These are phyloP conservation scores for Reticulascus tulasneorum DNA, from an alignment of 2,329 filamentous ascomycete genomes.

Conservation along the genomic window DNA sequence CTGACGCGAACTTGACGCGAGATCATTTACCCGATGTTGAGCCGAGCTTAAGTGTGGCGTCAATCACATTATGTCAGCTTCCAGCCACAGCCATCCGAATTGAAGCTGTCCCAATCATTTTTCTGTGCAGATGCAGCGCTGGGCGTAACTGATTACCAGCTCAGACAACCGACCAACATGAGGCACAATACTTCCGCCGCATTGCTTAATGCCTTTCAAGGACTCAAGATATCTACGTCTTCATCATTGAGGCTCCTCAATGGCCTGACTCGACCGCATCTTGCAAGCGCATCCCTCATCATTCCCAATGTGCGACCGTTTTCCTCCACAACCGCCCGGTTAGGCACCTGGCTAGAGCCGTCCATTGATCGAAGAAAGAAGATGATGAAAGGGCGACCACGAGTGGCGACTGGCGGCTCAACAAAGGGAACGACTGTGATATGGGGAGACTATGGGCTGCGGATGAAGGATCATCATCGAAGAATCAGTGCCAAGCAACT, in stretches of 20 bases:
- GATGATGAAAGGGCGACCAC: constrained; percentile 86
- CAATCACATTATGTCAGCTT: constrained; percentile 22
- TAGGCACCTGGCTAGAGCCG: constrained; percentile 79
- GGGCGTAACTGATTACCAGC: too few species aligned
- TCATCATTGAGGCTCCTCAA: constrained; percentile 34
- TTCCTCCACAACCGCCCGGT: constrained; percentile 59
- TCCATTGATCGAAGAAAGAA: constrained; percentile 71
- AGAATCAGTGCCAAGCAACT: constrained; percentile 83
- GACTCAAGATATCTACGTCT: constrained; percentile 41
- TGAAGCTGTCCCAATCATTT: too few species aligned
- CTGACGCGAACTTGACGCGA: constrained; percentile 44
- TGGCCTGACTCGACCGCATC: constrained; percentile 25
- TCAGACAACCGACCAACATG: constrained; percentile 38
- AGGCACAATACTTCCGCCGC: constrained; percentile 38
- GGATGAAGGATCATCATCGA: constrained; percentile 90
- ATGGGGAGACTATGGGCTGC: constrained; percentile 93
- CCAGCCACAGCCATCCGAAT: constrained; percentile 13
- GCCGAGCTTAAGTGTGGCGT: constrained; percentile 15
- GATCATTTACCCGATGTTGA: constrained; percentile 28
- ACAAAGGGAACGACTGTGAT: constrained; percentile 90
- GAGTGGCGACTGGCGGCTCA: constrained; percentile 86
- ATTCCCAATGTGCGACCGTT: constrained; percentile 59
- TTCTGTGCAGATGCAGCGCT: too few species aligned
- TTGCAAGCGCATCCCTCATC: constrained; percentile 25
- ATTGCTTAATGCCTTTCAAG: constrained; percentile 48